Conservation (phyloP, 2,329 filamentous ascomycete species). For the Boeremia exigua region DNA sequence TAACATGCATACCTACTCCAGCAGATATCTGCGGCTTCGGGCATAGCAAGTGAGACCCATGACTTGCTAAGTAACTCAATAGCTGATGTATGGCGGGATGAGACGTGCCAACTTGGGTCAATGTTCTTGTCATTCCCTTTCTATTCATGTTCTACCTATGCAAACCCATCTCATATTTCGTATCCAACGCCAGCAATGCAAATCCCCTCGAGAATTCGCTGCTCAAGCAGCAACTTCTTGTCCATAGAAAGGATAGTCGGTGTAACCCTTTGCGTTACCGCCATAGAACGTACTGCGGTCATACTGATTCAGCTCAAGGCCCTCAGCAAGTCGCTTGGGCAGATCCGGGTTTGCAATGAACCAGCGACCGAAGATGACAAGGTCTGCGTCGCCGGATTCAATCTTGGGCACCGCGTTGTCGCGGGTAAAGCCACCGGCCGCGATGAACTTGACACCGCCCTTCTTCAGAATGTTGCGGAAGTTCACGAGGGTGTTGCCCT, state of each 20-base stretch:
- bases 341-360: slow-evolving; percentile 58
- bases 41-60: too few species aligned
- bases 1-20: too few species aligned
- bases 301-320: slow-evolving; percentile 48
- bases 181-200: slow-evolving; percentile 4
- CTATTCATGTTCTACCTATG: not conserved
- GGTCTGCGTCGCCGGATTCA: slow-evolving; percentile 50
- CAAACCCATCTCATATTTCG: not conserved
- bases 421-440: slow-evolving; percentile 62
- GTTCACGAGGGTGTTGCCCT: slow-evolving; percentile 38
- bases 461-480: slow-evolving; percentile 56
- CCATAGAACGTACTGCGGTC: slow-evolving; percentile 56
- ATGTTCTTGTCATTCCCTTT: not conserved
- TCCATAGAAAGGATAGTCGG: slow-evolving; percentile 49
- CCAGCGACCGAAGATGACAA: slow-evolving; percentile 53
- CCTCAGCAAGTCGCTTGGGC: slow-evolving; percentile 50
- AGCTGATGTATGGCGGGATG: too few species aligned
- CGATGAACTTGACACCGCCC: slow-evolving; percentile 60
- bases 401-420: slow-evolving; percentile 58
- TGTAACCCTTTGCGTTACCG: slow-evolving; percentile 49
- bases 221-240: slow-evolving; percentile 26
- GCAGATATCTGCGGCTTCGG: too few species aligned
- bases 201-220: not conserved
- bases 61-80: too few species aligned
- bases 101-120: too few species aligned